Conservation (phyloP, 306 rosid species). For the Quercus agrifolia region DNA sequence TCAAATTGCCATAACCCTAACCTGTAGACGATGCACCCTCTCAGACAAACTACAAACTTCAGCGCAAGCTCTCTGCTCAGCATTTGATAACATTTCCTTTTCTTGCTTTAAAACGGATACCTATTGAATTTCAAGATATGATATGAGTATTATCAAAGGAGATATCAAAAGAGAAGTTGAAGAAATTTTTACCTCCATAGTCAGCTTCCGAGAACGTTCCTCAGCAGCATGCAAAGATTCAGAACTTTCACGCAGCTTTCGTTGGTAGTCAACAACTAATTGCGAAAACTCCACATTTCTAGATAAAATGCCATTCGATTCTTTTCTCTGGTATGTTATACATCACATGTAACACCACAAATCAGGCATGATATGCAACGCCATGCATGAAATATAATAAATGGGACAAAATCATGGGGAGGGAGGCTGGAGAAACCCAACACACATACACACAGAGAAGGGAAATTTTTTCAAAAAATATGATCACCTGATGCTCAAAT, state of each 20-base stretch:
- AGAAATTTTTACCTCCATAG: constrained; percentile 66
- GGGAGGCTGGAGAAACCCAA: not conserved
- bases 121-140: constrained; percentile 32
- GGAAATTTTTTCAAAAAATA: not conserved
- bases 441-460: not conserved
- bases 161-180: not conserved
- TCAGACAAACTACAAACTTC: constrained; percentile 81
- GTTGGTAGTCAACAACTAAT: constrained; percentile 74
- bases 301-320: constrained; percentile 57
- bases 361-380: not conserved
- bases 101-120: constrained; percentile 63
- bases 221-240: constrained; percentile 71
- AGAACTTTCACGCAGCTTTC: constrained; percentile 76
- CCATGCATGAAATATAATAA: not conserved
- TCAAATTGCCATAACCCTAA: constrained; percentile 16
- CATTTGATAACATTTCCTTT: constrained; percentile 79
- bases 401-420: not conserved
- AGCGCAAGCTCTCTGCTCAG: constrained; percentile 86
- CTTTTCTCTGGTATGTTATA: constrained; percentile 54
- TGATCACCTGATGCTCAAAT: constrained; percentile 69
- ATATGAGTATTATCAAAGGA: constrained; percentile 4
- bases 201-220: constrained; percentile 64
- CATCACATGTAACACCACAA: not conserved
- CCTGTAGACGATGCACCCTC: constrained; percentile 87
- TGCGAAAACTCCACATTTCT: constrained; percentile 93